Base-by-base conservation (phyloP, 495 filamentous ascomycete species). In the Cudoniella acicularis region DNA sequence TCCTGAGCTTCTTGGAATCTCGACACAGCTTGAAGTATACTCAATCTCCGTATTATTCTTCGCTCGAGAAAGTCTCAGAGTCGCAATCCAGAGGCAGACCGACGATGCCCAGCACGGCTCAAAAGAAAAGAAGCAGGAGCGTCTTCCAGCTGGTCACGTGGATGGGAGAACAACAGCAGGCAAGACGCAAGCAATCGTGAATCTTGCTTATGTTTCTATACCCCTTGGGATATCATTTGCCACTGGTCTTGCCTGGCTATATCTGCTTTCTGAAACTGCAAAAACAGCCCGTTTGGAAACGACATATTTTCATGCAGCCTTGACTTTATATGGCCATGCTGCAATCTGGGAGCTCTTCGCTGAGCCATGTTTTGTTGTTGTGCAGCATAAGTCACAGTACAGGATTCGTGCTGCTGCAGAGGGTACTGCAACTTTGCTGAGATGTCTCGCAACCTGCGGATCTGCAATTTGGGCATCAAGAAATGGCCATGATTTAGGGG, bases 21-120 rank as follows among this genome's bases (percentile, higher is more conserved):
- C 92, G 1, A 83, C 91, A 2, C 95, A 96, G 69, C 81, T 98
- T 2, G 94, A 99, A 60, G 82, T 98, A 1, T 96, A 89, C 70
- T 90, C 90, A 56, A 86, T 92, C 25, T 87, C 90, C 1, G 85
- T 95, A 10, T 77, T 98, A 1, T 96, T 91, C 69, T 98, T 98
- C 63, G 89, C 94, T 0, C 79, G 94, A 26, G 94, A 99, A 72
- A 90, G 87, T 54, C 74, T 98, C 43, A 83, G 94, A 17, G 84
- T 91, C 21, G 91, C 92, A 2, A 80, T 96, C 36, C 92, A 96
- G 70, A 81, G 93, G 58, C 88, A 96, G 59, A 78, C 83, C 24
- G 70, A 53, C 20, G 54, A 53, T 22, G 59, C 70, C 46, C 47
- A 70, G 46, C 69, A 30, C 18, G 50, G 43, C 25, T 51, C 67